Evolutionary conservation across 345 rosid species (phyloP), one percentile per base, ranked within the genome.

Genomic region (Brassica nigra): DNA sequence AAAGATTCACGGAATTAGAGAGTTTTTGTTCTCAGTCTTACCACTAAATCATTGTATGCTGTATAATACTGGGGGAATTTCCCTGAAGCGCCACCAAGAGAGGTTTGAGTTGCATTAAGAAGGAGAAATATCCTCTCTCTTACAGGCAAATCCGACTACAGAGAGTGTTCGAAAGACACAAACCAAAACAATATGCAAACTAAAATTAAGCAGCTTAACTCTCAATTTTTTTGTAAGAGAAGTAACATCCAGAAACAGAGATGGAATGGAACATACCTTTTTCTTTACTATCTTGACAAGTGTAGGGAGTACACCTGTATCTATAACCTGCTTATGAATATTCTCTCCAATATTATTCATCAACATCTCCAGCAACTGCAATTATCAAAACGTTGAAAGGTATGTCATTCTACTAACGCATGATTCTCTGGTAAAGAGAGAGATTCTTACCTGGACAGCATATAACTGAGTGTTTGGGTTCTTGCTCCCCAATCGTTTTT

Each of bases 231-330:
- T 34, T 14, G 63, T 37, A n/a, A 14, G 39, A 27, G 44, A 66
- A 62, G 59, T 20, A 29, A 55, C 47, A 58, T 47, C 36, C 7
- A 37, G 72, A 15, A 47, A 68, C 54, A 64, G 72, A 67, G 74
- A 78, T 80, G 20, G 18, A 76, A 78, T 80, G 20, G 18, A 76
- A 69, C 75, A 47, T 76, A 95, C 99, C 94, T 95, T 95, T 89
- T 89, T 92, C 92, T 92, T 95, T 58, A 87, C 98, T 76, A 95
- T 91, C 90, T 91, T 95, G 78, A 89, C 92, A 78, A 95, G 98
- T 77, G 88, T 74, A 59, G 92, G 86, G 69, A 95, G 90, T 78
- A 95, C 69, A 71, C 94, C 92, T 0, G 83, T 76, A 71, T 91
- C 93, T 73, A 90, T 88, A 79, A 95, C 99, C 84, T 83, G 92